Evolutionary conservation across 306 rosid species (phyloP), one percentile per base, ranked within the genome.

Genomic region (Trifolium subterraneum): DNA sequence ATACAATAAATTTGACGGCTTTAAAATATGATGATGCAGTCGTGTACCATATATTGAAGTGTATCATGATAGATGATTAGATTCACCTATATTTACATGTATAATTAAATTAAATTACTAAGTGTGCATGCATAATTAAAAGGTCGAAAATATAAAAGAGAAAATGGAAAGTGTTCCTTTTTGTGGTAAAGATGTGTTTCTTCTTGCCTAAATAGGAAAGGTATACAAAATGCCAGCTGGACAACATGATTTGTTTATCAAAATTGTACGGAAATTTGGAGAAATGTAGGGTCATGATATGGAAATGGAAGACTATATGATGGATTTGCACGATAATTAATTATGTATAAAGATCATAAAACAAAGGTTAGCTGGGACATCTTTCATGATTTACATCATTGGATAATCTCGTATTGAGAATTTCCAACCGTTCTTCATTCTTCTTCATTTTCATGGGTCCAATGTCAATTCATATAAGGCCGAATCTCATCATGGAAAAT

Each of bases 131-230:
- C 67, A 70, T 58, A 33, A 71, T 65, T 45, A 47, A 52, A 39
- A 19, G 74, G 64, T 71, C 15, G 39, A 70, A 62, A 78, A 33
- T 11, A 29, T 23, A 56, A 54, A 64, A 64, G 44, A 70, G 27
- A 14, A 35, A 27, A 59, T 64, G 48, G 56, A 41, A 70, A 38
- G 66, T 29, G 68, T 8, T 44, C 16, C 18, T 62, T 18, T 39
- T 47, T 48, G 58, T 25, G 69, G 42, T 72, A 64, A 68, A 65
- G 67, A 36, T 0, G 55, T 13, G 59, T 33, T 70, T 64, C 65
- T 80, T 64, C 60, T 71, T 84, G 59, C 88, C 81, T 23, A 74
- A 84, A 78, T 73, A 18, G 79, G 88, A 81, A 84, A 81, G 22
- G 42, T 25, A 80, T 52, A 35, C 18, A 55, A 59, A 63, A 58